Evolutionary conservation across 2,329 filamentous ascomycete genomes (phyloP), one percentile per base, ranked within the genome.

Genomic region (Aureobasidium sp.): DNA sequence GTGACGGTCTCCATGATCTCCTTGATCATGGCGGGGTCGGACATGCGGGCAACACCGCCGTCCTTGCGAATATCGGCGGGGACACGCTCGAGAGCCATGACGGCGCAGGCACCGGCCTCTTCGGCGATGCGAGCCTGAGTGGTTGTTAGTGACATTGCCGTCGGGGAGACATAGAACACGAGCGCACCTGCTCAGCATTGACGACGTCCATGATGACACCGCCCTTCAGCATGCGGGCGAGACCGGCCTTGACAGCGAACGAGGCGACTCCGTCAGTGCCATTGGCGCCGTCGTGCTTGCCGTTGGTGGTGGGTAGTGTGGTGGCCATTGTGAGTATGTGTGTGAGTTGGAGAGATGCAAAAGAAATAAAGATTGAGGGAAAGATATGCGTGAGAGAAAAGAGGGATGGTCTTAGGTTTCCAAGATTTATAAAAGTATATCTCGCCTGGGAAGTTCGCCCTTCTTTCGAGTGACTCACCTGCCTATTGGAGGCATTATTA

Each of bases 131-230:
- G 90, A 65, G 94, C 92, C 81, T 96, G 55, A 59, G 48, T 42
- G 2, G 11, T 39, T 53, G 36, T 60, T 37, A 61, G 45, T 30
- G 42, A 42, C 36, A 7, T 10, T 41, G 10, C n/a, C 16, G 10
- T 41, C 13, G 45, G 8, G 1, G 11, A 5, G 9, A 13, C 3
- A 34, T 5, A 41, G 5, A 48, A 36, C 7, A 39, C 10, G 29
- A 21, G 50, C 69, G 62, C 74, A 86, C 86, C 79, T 90, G 92
- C 72, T 90, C 89, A 30, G 91, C 90, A 75, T 93, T 90, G 66
- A 95, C 91, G 63, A 97, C 94, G 77, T 99, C 94, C 94, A 99
- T 99, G 77, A 99, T 99, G 67, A 99, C 94, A 71, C 94, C 94
- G 74, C 94, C 94, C 83, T 97, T 97, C 77, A 97, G 81, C 94